Percentiles rank a stretch among this genome's conserved stretches.
These are phyloP conservation scores for Haberlea rhodopensis DNA, from an alignment of 257 asterid species.

Conservation along the genomic window DNA sequence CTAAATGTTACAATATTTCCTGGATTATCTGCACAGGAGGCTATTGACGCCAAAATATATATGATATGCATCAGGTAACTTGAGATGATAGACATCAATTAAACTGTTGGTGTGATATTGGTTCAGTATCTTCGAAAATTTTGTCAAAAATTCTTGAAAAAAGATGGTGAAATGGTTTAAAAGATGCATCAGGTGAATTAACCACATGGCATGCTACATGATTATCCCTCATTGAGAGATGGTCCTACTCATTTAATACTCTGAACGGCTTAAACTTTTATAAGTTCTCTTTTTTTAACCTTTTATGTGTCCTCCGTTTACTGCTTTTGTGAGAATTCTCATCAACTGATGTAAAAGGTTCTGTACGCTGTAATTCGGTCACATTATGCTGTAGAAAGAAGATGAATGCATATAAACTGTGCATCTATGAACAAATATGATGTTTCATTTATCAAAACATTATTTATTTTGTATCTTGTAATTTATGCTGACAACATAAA, in stretches of 20 bases:
- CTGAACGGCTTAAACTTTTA: background rate
- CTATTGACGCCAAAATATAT: background rate
- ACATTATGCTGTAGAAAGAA: background rate
- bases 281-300: background rate
- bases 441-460: background rate
- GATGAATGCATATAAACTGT: background rate
- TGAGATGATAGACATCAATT: background rate
- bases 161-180: background rate
- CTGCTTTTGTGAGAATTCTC: background rate
- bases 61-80: background rate
- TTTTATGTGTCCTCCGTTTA: background rate
- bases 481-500: background rate
- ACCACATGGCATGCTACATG: background rate
- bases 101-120: background rate
- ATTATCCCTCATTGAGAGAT: background rate
- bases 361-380: background rate
- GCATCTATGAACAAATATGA: background rate
- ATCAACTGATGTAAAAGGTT: background rate
- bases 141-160: background rate
- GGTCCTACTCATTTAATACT: background rate
- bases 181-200: slow-evolving; percentile 1
- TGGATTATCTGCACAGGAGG: background rate
- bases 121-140: too few species aligned
- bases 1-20: background rate
- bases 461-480: background rate